Percentiles rank a stretch among this genome's conserved stretches.
Conservation (phyloP, 2,329 filamentous ascomycete genomes). For the Emmonsia crescens region DNA sequence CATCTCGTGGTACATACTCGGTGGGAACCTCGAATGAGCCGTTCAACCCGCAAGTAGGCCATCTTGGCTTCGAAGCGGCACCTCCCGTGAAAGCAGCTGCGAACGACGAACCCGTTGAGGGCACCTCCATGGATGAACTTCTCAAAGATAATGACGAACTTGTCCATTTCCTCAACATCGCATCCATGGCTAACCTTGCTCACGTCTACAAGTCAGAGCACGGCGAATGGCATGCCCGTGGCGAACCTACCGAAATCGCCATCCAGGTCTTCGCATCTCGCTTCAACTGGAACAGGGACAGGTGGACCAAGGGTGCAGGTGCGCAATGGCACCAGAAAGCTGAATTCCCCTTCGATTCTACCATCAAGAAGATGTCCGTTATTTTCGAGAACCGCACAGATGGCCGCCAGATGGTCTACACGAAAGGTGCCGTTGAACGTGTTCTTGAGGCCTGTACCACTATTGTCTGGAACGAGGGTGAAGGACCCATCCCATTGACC, state of each 20-base stretch:
- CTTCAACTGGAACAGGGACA: constrained; percentile 52
- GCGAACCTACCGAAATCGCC: constrained; percentile 62
- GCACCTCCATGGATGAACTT: constrained; percentile 22
- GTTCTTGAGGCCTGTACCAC: constrained; percentile 52
- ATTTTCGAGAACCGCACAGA: constrained; percentile 40
- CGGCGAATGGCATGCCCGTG: constrained; percentile 51
- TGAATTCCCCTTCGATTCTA: constrained; percentile 64
- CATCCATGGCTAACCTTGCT: constrained; percentile 56
- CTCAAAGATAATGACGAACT: constrained; percentile 40
- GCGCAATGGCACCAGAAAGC: constrained; percentile 48
- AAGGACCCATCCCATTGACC: constrained; percentile 37
- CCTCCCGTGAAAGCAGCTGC: constrained; percentile 20
- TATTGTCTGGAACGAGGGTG: constrained; percentile 36
- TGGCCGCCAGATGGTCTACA: constrained; percentile 27
- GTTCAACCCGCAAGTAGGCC: constrained; percentile 45
- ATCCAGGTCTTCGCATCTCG: constrained; percentile 63
- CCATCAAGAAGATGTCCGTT: constrained; percentile 67
- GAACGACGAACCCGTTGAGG: constrained; percentile 10
- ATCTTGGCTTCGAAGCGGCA: constrained; percentile 32
- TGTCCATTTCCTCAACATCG: constrained; percentile 49
- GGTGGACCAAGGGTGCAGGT: constrained; percentile 40
- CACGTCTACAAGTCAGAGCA: constrained; percentile 46
- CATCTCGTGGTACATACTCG: constrained; percentile 46
- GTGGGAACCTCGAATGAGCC: constrained; percentile 47
- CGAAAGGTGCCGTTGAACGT: constrained; percentile 46